Evolutionary conservation across 768 basidiomycete genomes (phyloP).

Genomic region (Rhizopogon rudus): DNA sequence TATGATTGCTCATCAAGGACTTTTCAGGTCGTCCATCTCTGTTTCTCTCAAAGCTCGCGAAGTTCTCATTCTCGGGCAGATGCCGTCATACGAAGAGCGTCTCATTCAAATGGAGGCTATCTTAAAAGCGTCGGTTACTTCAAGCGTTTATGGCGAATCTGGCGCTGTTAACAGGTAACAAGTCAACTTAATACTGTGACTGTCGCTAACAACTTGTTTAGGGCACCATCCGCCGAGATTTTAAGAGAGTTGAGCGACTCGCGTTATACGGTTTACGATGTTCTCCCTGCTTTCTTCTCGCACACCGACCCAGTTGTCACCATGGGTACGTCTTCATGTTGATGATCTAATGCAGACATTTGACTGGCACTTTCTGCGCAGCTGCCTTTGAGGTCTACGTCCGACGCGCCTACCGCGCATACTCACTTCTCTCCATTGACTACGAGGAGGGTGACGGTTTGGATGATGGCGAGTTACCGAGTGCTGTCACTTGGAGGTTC

Average conservation of each 20-base stretch:
- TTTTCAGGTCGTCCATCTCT: conserved; percentile 72
- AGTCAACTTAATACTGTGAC: neutral
- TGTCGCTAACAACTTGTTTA: conserved; percentile 22
- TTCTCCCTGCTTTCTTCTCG: conserved; percentile 92
- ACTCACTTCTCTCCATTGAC: conserved; percentile 86
- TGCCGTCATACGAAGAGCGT: conserved; percentile 97
- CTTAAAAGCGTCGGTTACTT: conserved; percentile 81
- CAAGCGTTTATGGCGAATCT: conserved; percentile 86
- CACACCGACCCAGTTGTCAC: conserved; percentile 81
- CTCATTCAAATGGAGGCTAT: conserved; percentile 91
- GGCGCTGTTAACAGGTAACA: conserved; percentile 54
- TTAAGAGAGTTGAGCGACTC: conserved; percentile 94
- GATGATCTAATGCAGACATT: neutral
- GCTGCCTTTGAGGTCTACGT: conserved; percentile 96
- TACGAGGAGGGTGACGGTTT: conserved; percentile 88
- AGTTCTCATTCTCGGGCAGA: conserved; percentile 91
- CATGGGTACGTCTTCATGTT: conserved; percentile 51
- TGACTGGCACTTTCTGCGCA: conserved; percentile 18
- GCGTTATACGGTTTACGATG: conserved; percentile 94
- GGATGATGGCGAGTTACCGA: conserved; percentile 79
- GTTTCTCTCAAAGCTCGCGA: conserved; percentile 96
- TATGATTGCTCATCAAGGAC: conserved; percentile 1
- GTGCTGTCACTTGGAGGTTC: conserved; percentile 90
- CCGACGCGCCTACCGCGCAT: conserved; percentile 92
- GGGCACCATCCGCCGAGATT: conserved; percentile 80